Conservation (phyloP, 768 basidiomycete genomes). For the Amanita rubescens region DNA sequence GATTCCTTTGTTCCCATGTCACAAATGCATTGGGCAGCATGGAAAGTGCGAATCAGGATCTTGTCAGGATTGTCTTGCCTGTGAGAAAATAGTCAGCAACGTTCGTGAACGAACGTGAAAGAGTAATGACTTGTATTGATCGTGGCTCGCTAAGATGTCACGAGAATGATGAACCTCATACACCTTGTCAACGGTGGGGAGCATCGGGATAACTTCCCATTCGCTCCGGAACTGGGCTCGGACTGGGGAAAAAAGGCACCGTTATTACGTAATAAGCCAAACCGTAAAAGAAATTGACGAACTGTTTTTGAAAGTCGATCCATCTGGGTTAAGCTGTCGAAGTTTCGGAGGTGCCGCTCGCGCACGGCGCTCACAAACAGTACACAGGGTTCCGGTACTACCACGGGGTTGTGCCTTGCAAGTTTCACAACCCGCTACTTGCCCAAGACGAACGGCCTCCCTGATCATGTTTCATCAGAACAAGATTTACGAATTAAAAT, state of each 20-base stretch:
- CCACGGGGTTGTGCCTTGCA: slow-evolving; percentile 42
- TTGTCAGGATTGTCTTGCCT: slow-evolving; percentile 30
- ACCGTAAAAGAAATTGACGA: slow-evolving; percentile 14
- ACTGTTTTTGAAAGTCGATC: slow-evolving; percentile 48
- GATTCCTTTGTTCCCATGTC: slow-evolving; percentile 52
- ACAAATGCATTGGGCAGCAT: slow-evolving; percentile 62
- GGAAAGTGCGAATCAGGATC: slow-evolving; percentile 51
- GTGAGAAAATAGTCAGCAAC: not conserved
- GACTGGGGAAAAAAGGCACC: too few relatives aligned
- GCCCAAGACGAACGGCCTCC: slow-evolving; percentile 42
- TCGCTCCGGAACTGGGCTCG: slow-evolving; percentile 45
- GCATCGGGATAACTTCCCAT: slow-evolving; percentile 36
- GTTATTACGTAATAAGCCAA: not conserved
- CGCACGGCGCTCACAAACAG: slow-evolving; percentile 40
- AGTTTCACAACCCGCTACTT: slow-evolving; percentile 41
- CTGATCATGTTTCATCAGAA: slow-evolving; percentile 22
- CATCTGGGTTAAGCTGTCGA: slow-evolving; percentile 39
- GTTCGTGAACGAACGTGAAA: not conserved
- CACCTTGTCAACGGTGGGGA: slow-evolving; percentile 45
- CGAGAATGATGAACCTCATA: slow-evolving; percentile 43
- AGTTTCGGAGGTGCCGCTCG: slow-evolving; percentile 32
- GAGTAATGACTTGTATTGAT: slow-evolving; percentile 37
- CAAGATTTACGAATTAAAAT: not conserved
- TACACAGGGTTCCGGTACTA: slow-evolving; percentile 38
- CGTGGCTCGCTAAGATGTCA: slow-evolving; percentile 36